Conservation (phyloP, 129 eudicot genomes). For the Ambrosia trifida region DNA sequence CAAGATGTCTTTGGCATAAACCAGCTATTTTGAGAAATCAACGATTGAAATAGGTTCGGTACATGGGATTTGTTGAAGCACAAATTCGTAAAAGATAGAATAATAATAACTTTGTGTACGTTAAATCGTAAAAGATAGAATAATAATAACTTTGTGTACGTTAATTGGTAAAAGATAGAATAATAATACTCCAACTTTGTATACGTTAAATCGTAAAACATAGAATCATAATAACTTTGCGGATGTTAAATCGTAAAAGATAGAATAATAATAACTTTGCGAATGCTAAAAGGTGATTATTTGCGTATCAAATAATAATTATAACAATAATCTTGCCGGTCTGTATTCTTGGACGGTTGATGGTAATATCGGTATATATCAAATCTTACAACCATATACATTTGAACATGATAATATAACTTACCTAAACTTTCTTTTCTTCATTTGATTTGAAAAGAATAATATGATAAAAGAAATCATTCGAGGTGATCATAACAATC, state of each 20-base stretch:
- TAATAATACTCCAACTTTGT: not conserved
- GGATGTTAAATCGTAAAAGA: no score
- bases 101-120: not conserved
- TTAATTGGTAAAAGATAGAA: no score
- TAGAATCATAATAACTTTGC: no score
- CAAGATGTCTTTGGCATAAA: not conserved
- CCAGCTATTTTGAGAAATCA: not conserved
- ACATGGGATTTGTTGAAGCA: not conserved
- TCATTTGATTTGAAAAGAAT: no score
- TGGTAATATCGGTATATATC: not conserved
- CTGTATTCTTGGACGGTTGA: no score
- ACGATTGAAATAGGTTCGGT: not conserved
- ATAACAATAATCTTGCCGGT: not conserved
- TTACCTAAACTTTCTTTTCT: not conserved
- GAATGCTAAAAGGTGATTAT: not conserved
- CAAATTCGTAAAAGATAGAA: not conserved
- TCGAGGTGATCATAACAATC: no score
- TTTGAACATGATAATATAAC: not conserved
- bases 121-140: no score
- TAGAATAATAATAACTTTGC: not conserved
- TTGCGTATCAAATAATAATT: not conserved
- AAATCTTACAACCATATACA: not conserved
- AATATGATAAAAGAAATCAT: no score
- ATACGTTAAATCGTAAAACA: no score
- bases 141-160: no score